A percentile compares a stretch with the other conserved stretches of the same genome.
These are phyloP conservation scores for Aspergillus brunneoviolaceus DNA, from an alignment of 2,329 filamentous ascomycete genomes.

Conservation along the genomic window DNA sequence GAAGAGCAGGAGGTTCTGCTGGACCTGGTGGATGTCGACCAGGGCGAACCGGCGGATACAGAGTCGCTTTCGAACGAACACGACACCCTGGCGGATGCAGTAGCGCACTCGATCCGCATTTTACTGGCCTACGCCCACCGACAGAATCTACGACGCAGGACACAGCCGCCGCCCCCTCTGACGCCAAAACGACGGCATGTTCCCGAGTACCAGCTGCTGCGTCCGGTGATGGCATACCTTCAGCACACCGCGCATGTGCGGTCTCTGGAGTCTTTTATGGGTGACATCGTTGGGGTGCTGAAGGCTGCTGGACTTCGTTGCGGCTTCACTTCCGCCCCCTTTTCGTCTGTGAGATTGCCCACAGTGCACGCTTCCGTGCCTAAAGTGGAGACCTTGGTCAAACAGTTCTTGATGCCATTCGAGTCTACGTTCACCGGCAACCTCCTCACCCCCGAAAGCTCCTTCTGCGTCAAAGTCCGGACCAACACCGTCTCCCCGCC, in stretches of 20 bases:
- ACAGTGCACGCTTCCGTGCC: conserved; percentile 11
- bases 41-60: conserved; percentile 29
- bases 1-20: conserved; percentile 61
- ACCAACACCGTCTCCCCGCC: conserved; percentile 35
- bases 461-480: conserved; percentile 39
- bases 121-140: conserved; percentile 78
- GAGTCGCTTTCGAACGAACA: conserved; percentile 27
- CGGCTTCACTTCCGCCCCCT: conserved; percentile 27
- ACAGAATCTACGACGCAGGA: conserved; percentile 65
- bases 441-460: conserved; percentile 35
- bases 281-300: conserved; percentile 32
- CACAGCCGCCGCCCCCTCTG: conserved; percentile 61
- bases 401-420: conserved; percentile 43
- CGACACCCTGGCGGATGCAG: conserved; percentile 59
- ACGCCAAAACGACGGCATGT: conserved; percentile 50
- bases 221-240: conserved; percentile 56
- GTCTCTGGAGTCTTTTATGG: conserved; percentile 35
- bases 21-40: conserved; percentile 64
- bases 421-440: conserved; percentile 44
- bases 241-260: conserved; percentile 47
- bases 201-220: conserved; percentile 58
- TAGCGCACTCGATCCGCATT: conserved; percentile 69
- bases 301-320: conserved; percentile 33
- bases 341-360: conserved; percentile 25
- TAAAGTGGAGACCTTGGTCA: conserved; percentile 43